Evolutionary conservation across 495 filamentous ascomycete species (phyloP), one percentile per base, ranked within the genome.

Genomic region (Penicillium maclennaniae): DNA sequence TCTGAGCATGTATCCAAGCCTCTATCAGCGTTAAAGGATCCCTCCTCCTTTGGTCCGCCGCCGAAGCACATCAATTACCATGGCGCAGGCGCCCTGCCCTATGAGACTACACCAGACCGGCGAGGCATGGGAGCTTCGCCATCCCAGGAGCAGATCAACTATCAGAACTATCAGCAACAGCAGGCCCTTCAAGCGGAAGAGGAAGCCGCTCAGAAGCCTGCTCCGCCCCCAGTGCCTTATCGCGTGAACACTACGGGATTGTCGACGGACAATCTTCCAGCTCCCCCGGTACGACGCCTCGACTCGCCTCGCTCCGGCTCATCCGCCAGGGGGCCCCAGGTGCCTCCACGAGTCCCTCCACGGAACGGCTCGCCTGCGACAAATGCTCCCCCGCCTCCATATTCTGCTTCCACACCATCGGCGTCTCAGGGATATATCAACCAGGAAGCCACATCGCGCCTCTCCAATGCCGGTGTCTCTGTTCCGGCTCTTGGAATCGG

Each of bases 401-500:
- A 75, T 45, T 82, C 86, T 43, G 69, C 68, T 15, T 43, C 68
- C 10, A 55, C 66, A 20, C 56, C 69, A 46, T 40, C 69, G 20
- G 49, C 46, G 34, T 59, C 61, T 49, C 56, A 75, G 47, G 63
- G 72, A 62, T 65, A 78, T 65, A 60, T 92, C 21, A 92, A 92
- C 52, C 86, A 89, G 61, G 80, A 74, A 3, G 81, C 90, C 16
- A 62, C 88, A 31, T 75, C 72, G 34, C 79, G 90, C 20, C 76
- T 97, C 7, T 80, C 85, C 16, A 79, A 83, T 48, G 86, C 91
- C 6, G 92, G 92, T 4, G 77, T 96, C 40, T 88, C 85, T 0
- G 90, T 97, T 3, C 89, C 92, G 1, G 88, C 80, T 0, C 75
- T 96, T 39, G 87, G 87, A 15, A 95, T 96, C 54, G 84, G 84